Conservation (phyloP, 2,329 filamentous ascomycete genomes). For the Aureobasidium sp. region DNA sequence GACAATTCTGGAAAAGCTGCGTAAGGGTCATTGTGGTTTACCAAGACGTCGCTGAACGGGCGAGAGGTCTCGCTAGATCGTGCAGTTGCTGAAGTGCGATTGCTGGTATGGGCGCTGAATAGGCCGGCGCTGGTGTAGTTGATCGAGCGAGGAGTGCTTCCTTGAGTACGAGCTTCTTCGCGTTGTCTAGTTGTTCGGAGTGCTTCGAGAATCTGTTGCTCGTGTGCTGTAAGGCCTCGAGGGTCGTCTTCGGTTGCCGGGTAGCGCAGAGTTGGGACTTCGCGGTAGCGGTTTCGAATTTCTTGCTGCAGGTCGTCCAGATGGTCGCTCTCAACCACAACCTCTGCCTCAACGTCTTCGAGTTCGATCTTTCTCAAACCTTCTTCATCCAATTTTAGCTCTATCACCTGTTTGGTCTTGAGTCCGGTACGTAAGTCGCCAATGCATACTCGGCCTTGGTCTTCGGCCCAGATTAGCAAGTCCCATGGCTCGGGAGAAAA, state of each 20-base stretch:
- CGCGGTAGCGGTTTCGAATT: constrained; percentile 34
- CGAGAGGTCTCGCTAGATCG: not conserved
- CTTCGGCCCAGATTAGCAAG: constrained; percentile 87
- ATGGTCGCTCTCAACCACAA: constrained; percentile 26
- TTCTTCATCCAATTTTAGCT: constrained; percentile 49
- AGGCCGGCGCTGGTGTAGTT: constrained; percentile 32
- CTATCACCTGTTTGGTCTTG: constrained; percentile 58
- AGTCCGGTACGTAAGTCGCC: constrained; percentile 64
- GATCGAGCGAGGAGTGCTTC: constrained; percentile 30
- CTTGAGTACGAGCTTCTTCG: constrained; percentile 31
- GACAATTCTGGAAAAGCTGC: constrained; percentile 8
- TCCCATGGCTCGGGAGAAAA: constrained; percentile 89
- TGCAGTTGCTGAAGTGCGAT: not conserved
- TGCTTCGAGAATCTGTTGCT: constrained; percentile 38
- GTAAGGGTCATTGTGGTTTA: constrained; percentile 9
- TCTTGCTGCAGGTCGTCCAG: constrained; percentile 40
- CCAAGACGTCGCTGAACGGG: constrained; percentile 1
- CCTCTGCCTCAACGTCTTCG: constrained; percentile 24
- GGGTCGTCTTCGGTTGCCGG: constrained; percentile 31
- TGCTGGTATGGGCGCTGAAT: constrained; percentile 16
- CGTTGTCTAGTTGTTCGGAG: constrained; percentile 34
- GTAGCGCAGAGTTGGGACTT: constrained; percentile 14
- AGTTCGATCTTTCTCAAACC: constrained; percentile 49
- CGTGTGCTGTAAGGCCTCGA: constrained; percentile 35
- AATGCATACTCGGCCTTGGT: constrained; percentile 66